Conservation (phyloP, 257 asterid genomes). For the Lavandula angustifolia region DNA sequence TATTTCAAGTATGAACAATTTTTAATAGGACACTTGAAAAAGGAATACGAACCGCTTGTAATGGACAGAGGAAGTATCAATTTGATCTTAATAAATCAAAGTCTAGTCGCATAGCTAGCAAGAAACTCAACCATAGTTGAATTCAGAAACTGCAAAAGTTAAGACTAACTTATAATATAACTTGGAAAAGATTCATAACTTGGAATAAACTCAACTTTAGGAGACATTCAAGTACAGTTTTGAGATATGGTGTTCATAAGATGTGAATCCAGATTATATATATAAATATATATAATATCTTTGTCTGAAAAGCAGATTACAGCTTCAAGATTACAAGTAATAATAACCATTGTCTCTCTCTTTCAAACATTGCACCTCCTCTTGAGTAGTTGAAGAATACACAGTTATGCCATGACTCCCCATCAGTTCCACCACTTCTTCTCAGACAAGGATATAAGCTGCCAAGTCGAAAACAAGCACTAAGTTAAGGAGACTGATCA, state of each 20-base stretch:
- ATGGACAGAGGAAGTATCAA: too few relatives aligned
- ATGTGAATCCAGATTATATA: slow-evolving; percentile 6
- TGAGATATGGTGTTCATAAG: not conserved
- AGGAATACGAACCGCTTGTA: too few relatives aligned
- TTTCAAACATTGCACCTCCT: not conserved
- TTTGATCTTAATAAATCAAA: too few relatives aligned
- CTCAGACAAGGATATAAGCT: slow-evolving; percentile 81
- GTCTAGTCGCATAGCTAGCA: too few relatives aligned
- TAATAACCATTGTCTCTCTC: slow-evolving; percentile 5
- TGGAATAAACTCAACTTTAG: not conserved
- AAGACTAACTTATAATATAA: not conserved
- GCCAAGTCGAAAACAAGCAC: slow-evolving; percentile 34
- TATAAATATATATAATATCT: slow-evolving; percentile 9
- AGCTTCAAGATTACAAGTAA: slow-evolving; percentile 1
- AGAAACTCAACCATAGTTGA: not conserved
- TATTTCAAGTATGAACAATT: too few relatives aligned
- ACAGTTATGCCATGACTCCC: not conserved
- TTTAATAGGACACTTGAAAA: too few relatives aligned
- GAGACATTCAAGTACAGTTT: slow-evolving; percentile 20
- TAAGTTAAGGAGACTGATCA: not conserved
- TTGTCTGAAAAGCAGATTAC: slow-evolving; percentile 7
- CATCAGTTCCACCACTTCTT: slow-evolving; percentile 58
- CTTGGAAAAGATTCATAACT: too few relatives aligned
- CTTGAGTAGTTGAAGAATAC: not conserved
- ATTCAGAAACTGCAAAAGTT: not conserved